Percentiles rank a stretch among this genome's conserved stretches.
Conservation (phyloP, 306 rosid species). For the Abrus pulchellus region DNA sequence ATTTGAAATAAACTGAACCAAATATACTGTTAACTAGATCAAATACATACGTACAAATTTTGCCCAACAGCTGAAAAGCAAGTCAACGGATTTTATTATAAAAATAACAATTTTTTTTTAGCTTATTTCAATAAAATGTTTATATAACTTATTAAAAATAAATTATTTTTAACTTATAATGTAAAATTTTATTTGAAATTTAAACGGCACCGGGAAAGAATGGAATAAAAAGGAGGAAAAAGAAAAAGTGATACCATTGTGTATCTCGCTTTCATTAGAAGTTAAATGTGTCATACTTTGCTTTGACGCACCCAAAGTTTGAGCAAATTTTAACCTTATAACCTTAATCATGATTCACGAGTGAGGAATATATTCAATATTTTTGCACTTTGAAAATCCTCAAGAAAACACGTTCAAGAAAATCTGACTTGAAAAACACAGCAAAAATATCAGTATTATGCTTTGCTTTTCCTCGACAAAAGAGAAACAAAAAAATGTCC, state of each 20-base stretch:
- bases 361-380: conserved; percentile 3
- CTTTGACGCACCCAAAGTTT: background rate
- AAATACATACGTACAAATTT: background rate
- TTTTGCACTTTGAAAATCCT: background rate
- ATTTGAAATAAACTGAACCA: no score
- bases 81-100: background rate
- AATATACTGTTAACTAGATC: background rate
- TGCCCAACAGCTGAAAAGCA: conserved; percentile 1
- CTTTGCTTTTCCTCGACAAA: conserved; percentile 52
- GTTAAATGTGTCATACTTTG: background rate
- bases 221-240: background rate
- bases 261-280: conserved; percentile 14
- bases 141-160: no score
- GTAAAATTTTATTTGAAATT: background rate
- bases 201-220: background rate
- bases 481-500: conserved; percentile 14
- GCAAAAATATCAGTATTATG: conserved; percentile 40
- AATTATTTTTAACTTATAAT: no score
- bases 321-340: conserved; percentile 15
- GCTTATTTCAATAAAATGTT: no score
- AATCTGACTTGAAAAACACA: conserved; percentile 44
- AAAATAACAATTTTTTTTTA: background rate
- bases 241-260: background rate
- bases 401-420: conserved; percentile 24
- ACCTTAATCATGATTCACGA: background rate